Evolutionary conservation across 345 rosid species (phyloP).

Genomic region (Linum tenue): DNA sequence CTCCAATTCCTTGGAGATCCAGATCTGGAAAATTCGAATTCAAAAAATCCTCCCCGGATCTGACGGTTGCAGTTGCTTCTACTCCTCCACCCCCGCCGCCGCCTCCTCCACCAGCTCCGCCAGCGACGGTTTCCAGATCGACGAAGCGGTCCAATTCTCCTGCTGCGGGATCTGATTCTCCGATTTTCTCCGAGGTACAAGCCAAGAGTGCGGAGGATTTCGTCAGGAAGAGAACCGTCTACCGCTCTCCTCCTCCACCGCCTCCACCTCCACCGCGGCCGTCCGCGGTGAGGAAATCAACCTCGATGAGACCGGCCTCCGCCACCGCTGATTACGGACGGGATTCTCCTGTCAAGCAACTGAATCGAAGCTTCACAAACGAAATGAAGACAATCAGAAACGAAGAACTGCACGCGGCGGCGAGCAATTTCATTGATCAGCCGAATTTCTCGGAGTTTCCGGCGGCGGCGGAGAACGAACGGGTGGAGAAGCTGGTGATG

Average conservation of each 20-base stretch:
- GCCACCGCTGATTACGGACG: conserved; percentile 17
- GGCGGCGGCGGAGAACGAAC: conserved; percentile 21
- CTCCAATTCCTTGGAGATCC: conserved; percentile 95
- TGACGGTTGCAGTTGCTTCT: conserved; percentile 12
- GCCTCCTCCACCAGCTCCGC: conserved; percentile 23
- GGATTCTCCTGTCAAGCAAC: conserved; percentile 16
- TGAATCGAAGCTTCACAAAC: conserved; percentile 18
- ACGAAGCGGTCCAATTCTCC: conserved; percentile 33
- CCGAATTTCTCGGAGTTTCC: conserved; percentile 29
- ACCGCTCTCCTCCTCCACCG: conserved; percentile 42
- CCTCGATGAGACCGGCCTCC: conserved; percentile 21
- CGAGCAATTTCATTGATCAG: conserved; percentile 1
- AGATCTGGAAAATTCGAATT: conserved; percentile 64
- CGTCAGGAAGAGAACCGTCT: conserved; percentile 37
- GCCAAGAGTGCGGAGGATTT: conserved; percentile 40
- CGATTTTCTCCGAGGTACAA: conserved; percentile 31
- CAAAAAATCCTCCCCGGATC: conserved; percentile 19
- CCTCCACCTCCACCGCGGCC: conserved; percentile 68
- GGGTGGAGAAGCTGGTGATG: conserved; percentile 21
- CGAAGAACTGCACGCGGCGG: conserved; percentile 20
- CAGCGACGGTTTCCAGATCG: conserved; percentile 30
- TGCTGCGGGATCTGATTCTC: conserved; percentile 12
- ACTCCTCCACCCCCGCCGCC: conserved; percentile 13
- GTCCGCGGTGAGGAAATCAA: conserved; percentile 18
- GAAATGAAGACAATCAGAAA: conserved; percentile 17